Evolutionary conservation across 805 yeast species (phyloP).

Genomic region (Candida fluviatilis): DNA sequence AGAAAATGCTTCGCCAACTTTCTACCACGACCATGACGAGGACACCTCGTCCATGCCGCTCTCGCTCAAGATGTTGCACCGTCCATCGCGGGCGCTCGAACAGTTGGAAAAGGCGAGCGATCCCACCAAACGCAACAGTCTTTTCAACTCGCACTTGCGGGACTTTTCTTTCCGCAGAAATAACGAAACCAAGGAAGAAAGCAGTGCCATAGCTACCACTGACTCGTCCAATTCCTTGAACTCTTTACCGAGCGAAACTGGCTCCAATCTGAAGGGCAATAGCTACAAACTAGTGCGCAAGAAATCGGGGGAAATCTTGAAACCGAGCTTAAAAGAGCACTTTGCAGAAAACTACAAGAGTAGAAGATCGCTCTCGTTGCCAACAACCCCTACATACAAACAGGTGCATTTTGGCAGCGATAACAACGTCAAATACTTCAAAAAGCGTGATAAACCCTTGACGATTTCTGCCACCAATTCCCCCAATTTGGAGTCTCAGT

Average conservation of each 20-base stretch:
- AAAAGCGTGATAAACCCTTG: conserved; percentile 68
- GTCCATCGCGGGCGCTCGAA: conserved; percentile 32
- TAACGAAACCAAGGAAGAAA: neutral
- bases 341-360: conserved; percentile 24
- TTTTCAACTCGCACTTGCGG: conserved; percentile 17
- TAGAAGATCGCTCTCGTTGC: conserved; percentile 33
- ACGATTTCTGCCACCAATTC: conserved; percentile 69
- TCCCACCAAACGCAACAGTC: conserved; percentile 25
- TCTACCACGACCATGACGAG: conserved; percentile 1
- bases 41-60: conserved; percentile 9
- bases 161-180: neutral
- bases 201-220: neutral
- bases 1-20: neutral
- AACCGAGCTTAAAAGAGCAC: conserved; percentile 62
- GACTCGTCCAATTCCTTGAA: conserved; percentile 1
- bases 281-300: conserved; percentile 57
- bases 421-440: conserved; percentile 67
- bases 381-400: conserved; percentile 53
- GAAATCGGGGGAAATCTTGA: conserved; percentile 84
- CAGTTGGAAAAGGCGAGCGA: conserved; percentile 28
- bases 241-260: neutral
- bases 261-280: conserved; percentile 6
- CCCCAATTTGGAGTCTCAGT: conserved; percentile 35
- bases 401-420: conserved; percentile 79
- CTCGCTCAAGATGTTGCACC: conserved; percentile 35